Evolutionary conservation across 2,329 filamentous ascomycete species (phyloP).

Genomic region (Hirsutella minnesotensis): DNA sequence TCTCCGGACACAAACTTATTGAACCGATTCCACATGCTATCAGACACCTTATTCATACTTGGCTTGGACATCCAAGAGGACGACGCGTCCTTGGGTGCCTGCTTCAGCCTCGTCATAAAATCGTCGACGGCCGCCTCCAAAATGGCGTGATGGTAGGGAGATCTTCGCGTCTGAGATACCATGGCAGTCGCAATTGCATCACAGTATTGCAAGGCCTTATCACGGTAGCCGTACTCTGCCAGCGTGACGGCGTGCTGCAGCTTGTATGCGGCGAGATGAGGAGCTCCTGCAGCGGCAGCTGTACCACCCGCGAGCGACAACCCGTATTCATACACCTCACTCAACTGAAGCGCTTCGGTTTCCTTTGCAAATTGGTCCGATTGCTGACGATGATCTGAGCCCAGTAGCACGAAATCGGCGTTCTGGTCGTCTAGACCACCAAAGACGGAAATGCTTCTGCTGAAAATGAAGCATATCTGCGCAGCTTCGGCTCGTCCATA

Average conservation of each 20-base stretch:
- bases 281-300: conserved; percentile 45
- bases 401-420: conserved; percentile 70
- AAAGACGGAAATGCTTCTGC: conserved; percentile 57
- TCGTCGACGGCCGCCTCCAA: conserved; percentile 73
- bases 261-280: conserved; percentile 86
- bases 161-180: conserved; percentile 69
- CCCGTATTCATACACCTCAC: conserved; percentile 89
- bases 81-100: conserved; percentile 70
- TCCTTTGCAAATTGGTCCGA: conserved; percentile 66
- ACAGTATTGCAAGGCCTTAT: conserved; percentile 84
- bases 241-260: conserved; percentile 75
- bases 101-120: conserved; percentile 68
- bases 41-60: conserved; percentile 91
- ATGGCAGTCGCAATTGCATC: conserved; percentile 69
- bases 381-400: conserved; percentile 66
- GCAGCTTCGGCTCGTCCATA: conserved; percentile 88
- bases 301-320: conserved; percentile 53
- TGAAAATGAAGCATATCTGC: conserved; percentile 89
- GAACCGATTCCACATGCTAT: conserved; percentile 81
- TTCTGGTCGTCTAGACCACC: conserved; percentile 74
- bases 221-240: conserved; percentile 69
- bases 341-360: conserved; percentile 80
- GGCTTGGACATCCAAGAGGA: conserved; percentile 90
- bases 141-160: conserved; percentile 70
- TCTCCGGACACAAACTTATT: conserved; percentile 95